Evolutionary conservation across 1,284 basidiomycete genomes (phyloP).

Genomic region (Austroboletus novae-zelandiae): DNA sequence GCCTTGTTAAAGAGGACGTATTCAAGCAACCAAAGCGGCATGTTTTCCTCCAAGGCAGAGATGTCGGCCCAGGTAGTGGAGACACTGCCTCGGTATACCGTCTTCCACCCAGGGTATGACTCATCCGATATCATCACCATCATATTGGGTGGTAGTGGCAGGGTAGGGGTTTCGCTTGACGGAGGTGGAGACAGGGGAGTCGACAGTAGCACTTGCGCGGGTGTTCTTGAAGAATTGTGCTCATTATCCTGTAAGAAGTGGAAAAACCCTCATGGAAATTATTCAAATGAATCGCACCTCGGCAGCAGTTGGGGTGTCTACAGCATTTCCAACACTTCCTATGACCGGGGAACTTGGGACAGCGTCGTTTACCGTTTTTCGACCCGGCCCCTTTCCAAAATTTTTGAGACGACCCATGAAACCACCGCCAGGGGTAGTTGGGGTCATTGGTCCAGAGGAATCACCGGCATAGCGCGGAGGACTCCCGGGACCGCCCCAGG

Average conservation of each 20-base stretch:
- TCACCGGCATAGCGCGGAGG: conserved; percentile 28
- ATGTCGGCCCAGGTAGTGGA: conserved; percentile 65
- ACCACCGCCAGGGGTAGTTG: conserved; percentile 53
- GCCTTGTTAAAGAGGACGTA: conserved; percentile 75
- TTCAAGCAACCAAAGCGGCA: conserved; percentile 90
- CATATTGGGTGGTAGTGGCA: conserved; percentile 64
- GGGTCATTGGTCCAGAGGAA: conserved; percentile 39
- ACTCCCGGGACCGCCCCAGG: conserved; percentile 46
- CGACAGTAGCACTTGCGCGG: conserved; percentile 66
- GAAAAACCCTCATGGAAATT: neutral
- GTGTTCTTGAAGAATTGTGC: conserved; percentile 39
- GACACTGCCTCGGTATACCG: conserved; percentile 74
- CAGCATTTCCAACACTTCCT: conserved; percentile 9
- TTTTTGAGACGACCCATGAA: conserved; percentile 79
- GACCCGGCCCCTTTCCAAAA: conserved; percentile 53
- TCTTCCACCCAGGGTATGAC: conserved; percentile 73
- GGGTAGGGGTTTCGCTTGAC: conserved; percentile 68
- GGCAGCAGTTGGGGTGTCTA: conserved; percentile 15
- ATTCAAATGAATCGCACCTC: conserved; percentile 23
- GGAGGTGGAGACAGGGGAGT: conserved; percentile 70
- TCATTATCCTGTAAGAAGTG: conserved; percentile 21
- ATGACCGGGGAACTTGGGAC: conserved; percentile 28
- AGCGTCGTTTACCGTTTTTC: conserved; percentile 29
- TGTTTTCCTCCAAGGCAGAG: conserved; percentile 67
- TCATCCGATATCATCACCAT: conserved; percentile 84